Evolutionary conservation across 768 basidiomycete species (phyloP).

Genomic region (Gloeopeniophorella convolvens): DNA sequence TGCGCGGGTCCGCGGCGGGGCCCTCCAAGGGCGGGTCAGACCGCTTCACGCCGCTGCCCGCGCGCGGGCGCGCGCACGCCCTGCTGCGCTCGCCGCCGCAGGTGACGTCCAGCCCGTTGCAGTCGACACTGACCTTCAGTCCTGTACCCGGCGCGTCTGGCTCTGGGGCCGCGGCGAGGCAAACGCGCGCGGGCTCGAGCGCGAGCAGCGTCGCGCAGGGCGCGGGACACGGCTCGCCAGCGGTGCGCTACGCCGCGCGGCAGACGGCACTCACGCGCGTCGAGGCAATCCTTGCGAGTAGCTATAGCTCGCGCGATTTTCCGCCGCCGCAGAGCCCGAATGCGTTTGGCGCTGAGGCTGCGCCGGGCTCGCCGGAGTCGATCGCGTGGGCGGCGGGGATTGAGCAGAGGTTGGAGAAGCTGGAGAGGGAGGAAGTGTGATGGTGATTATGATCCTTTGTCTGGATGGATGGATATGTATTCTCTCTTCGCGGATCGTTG

Average conservation of each 20-base stretch:
- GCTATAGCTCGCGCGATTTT: constrained; percentile 24
- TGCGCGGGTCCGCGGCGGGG: too few species aligned
- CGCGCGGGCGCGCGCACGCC: constrained; percentile 27
- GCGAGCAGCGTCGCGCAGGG: constrained; percentile 8
- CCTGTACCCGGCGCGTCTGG: not conserved
- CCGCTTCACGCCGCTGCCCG: constrained; percentile 36
- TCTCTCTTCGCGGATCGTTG: too few species aligned
- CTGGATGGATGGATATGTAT: too few species aligned
- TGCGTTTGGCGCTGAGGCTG: constrained; percentile 18
- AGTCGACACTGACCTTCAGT: constrained; percentile 48
- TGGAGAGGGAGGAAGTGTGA: too few species aligned
- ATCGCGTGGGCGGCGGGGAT: constrained; percentile 14
- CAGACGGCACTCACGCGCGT: constrained; percentile 26
- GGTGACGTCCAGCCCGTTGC: constrained; percentile 50
- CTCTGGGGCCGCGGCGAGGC: not conserved
- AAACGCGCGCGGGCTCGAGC: constrained; percentile 5
- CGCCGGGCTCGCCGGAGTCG: constrained; percentile 3
- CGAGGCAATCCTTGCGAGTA: constrained; percentile 26
- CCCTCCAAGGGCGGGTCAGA: constrained; percentile 29
- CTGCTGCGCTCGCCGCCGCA: constrained; percentile 53
- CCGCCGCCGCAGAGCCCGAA: constrained; percentile 18
- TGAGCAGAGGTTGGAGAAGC: constrained; percentile 20
- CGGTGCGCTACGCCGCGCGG: constrained; percentile 26
- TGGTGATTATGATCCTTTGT: too few species aligned
- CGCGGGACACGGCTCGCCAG: constrained; percentile 19